A percentile compares a stretch with the other conserved stretches of the same genome.
Conservation (phyloP, 2,329 filamentous ascomycete genomes). For the Trematosphaeria pertusa region DNA sequence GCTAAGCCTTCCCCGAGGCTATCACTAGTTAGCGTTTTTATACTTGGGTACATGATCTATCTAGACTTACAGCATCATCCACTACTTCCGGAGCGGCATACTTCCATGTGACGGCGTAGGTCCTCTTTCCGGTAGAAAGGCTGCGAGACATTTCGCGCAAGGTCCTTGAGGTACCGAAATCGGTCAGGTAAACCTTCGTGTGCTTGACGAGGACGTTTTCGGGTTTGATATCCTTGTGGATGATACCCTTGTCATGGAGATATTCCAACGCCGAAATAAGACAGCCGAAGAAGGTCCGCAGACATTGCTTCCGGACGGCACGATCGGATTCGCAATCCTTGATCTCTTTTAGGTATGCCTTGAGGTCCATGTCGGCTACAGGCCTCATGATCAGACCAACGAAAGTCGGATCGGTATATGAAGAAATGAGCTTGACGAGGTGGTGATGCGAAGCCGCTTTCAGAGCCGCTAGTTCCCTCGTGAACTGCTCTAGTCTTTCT, state of each 20-base stretch:
- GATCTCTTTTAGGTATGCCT: slow-evolving; percentile 5
- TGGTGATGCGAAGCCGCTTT: slow-evolving; percentile 33
- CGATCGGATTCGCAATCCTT: background rate
- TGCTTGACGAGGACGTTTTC: slow-evolving; percentile 7
- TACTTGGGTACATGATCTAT: no score
- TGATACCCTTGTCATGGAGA: slow-evolving; percentile 4
- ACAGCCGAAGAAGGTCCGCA: slow-evolving; percentile 13
- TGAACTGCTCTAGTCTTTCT: background rate
- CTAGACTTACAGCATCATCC: background rate
- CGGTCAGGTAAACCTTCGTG: slow-evolving; percentile 3
- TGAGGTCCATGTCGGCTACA: slow-evolving; percentile 20
- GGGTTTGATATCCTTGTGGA: slow-evolving; percentile 13
- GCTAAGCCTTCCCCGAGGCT: slow-evolving; percentile 5
- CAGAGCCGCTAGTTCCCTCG: slow-evolving; percentile 27
- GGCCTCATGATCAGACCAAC: slow-evolving; percentile 35
- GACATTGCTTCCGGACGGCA: slow-evolving; percentile 2
- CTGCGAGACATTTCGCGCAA: background rate
- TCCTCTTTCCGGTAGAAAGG: background rate
- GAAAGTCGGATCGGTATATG: slow-evolving; percentile 31
- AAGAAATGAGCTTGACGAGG: slow-evolving; percentile 31
- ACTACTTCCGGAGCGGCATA: background rate
- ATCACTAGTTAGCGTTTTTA: no score
- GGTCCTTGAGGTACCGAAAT: slow-evolving; percentile 12
- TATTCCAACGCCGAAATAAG: slow-evolving; percentile 5
- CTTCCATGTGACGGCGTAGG: background rate